Evolutionary conservation across 2,329 filamentous ascomycete species (phyloP).

Genomic region (Pseudocercospora musae): DNA sequence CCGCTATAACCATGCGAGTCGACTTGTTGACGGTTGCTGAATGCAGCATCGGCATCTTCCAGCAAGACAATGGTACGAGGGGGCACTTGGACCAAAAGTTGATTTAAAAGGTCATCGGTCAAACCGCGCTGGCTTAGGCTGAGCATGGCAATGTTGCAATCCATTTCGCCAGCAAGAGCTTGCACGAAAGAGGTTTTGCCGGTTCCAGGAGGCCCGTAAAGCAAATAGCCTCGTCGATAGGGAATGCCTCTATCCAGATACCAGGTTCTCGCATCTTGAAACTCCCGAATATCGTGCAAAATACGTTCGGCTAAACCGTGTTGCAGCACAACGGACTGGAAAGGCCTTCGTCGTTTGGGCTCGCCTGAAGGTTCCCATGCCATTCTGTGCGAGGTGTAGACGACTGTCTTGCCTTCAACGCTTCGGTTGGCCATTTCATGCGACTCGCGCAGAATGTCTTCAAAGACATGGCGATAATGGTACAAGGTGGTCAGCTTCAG

Average conservation of each 20-base stretch:
- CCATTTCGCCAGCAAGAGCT: slow-evolving; percentile 84
- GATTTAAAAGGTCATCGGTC: slow-evolving; percentile 84
- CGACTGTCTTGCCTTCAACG: slow-evolving; percentile 87
- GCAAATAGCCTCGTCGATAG: slow-evolving; percentile 78
- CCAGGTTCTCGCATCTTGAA: slow-evolving; percentile 76
- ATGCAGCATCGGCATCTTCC: slow-evolving; percentile 90
- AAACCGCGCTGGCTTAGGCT: slow-evolving; percentile 87
- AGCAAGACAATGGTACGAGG: slow-evolving; percentile 76
- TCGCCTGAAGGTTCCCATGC: slow-evolving; percentile 84
- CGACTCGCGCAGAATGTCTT: slow-evolving; percentile 83
- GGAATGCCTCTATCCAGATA: slow-evolving; percentile 94
- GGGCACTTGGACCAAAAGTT: slow-evolving; percentile 80
- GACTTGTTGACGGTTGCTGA: slow-evolving; percentile 72
- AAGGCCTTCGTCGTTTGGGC: slow-evolving; percentile 77
- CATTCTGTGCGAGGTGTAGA: slow-evolving; percentile 80
- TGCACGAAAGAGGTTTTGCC: slow-evolving; percentile 97
- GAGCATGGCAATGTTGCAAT: slow-evolving; percentile 88
- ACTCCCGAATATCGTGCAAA: slow-evolving; percentile 76
- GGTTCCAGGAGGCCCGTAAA: slow-evolving; percentile 68
- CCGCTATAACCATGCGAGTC: slow-evolving; percentile 82
- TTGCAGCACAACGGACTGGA: slow-evolving; percentile 84
- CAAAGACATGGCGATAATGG: slow-evolving; percentile 82
- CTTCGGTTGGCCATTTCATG: slow-evolving; percentile 74
- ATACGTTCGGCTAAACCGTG: slow-evolving; percentile 78
- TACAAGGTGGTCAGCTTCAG: slow-evolving; percentile 90